A percentile compares a stretch with the other conserved stretches of the same genome.
These are phyloP conservation scores for Sorghum bicolor DNA, from an alignment of 176 grass and related monocot species.

Conservation along the genomic window Sorghum_bicolor_NCBIv3 NC_012879.2:3108001-3108500, in stretches of 20 bases:
- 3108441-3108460: constrained; percentile 63
- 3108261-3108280: neutral
- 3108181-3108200: neutral
- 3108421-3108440: constrained; percentile 62
- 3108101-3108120: neutral
- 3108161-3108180: neutral
- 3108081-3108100: neutral
- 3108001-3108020: neutral
- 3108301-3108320: neutral
- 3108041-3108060: too few relatives aligned
- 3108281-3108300: neutral
- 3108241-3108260: neutral
- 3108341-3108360: neutral
- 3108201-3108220: neutral
- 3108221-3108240: neutral
- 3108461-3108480: constrained; percentile 63
- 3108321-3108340: neutral
- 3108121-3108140: neutral
- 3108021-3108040: neutral
- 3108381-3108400: constrained; percentile 93
- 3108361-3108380: constrained; percentile 61
- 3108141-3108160: neutral
- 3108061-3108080: too few relatives aligned
- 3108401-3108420: constrained; percentile 60
- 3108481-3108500: constrained; percentile 69